These are phyloP conservation scores for Pichia terricola DNA, from an alignment of 1,139 yeast species.

Conservation along the genomic window DNA sequence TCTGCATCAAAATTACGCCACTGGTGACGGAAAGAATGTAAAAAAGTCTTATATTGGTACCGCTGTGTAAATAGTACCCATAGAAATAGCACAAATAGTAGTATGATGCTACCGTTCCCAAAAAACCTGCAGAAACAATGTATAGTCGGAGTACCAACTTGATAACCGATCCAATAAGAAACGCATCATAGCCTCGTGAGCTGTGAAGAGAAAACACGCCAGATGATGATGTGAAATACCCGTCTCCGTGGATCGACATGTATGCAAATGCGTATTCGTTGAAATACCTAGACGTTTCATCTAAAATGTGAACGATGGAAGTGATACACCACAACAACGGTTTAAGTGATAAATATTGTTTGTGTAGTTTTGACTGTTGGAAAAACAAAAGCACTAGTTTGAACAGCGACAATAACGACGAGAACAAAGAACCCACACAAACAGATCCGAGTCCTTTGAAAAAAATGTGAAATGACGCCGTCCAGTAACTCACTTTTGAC, in stretches of 20 bases:
- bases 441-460: constrained; percentile 86
- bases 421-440: constrained; percentile 78
- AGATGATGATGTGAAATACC: constrained; percentile 64
- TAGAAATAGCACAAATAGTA: not conserved
- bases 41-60: not conserved
- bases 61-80: too few species aligned
- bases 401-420: constrained; percentile 55
- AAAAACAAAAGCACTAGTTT: constrained; percentile 18
- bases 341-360: constrained; percentile 23
- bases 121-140: constrained; percentile 50
- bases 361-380: constrained; percentile 13
- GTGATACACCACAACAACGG: constrained; percentile 63
- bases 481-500: constrained; percentile 69
- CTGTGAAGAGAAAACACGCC: constrained; percentile 71
- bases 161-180: constrained; percentile 65
- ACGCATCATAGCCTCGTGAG: constrained; percentile 57
- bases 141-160: constrained; percentile 72
- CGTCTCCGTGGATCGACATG: constrained; percentile 76
- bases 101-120: constrained; percentile 1
- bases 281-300: constrained; percentile 45
- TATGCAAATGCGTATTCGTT: constrained; percentile 86
- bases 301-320: constrained; percentile 22
- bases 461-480: constrained; percentile 70
- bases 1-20: constrained; percentile 51
- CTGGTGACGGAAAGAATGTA: constrained; percentile 52